Evolutionary conservation across 169 alveolate genomes (phyloP).

Genomic region (Eimeria zaria): DNA sequence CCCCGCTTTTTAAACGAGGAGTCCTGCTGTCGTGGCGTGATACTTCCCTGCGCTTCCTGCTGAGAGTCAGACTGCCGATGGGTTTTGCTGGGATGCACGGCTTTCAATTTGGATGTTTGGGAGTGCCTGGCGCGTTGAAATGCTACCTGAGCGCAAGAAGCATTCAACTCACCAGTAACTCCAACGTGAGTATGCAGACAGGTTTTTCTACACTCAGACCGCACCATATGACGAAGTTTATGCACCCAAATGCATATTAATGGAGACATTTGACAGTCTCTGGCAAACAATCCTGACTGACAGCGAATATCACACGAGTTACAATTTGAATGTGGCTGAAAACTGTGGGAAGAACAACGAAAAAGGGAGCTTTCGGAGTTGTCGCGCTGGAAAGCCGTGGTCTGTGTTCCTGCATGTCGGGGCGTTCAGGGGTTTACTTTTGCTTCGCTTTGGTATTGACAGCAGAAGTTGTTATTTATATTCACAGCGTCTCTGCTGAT

Average conservation of each 20-base stretch:
- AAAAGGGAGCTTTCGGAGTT: neutral
- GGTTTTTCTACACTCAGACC: neutral
- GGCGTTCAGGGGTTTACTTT: neutral
- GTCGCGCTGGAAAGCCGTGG: neutral
- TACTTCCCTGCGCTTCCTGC: neutral
- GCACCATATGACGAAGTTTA: neutral
- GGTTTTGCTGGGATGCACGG: neutral
- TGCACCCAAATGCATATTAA: neutral
- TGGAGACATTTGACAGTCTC: neutral
- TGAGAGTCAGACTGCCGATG: neutral
- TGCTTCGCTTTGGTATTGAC: constrained; percentile 36
- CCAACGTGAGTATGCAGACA: neutral
- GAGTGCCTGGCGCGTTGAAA: neutral
- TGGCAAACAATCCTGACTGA: neutral
- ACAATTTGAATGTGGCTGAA: neutral
- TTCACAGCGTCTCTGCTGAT: constrained; percentile 73
- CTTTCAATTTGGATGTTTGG: neutral
- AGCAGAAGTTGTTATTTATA: constrained; percentile 62
- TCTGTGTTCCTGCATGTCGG: neutral
- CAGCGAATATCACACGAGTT: neutral
- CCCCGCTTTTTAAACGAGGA: neutral
- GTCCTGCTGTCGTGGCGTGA: neutral
- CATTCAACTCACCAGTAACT: neutral
- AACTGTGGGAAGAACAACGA: neutral
- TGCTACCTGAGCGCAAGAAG: neutral